Evolutionary conservation across 176 grass and related monocot species (phyloP).

Genomic region (Oryza glumipatula): DNA sequence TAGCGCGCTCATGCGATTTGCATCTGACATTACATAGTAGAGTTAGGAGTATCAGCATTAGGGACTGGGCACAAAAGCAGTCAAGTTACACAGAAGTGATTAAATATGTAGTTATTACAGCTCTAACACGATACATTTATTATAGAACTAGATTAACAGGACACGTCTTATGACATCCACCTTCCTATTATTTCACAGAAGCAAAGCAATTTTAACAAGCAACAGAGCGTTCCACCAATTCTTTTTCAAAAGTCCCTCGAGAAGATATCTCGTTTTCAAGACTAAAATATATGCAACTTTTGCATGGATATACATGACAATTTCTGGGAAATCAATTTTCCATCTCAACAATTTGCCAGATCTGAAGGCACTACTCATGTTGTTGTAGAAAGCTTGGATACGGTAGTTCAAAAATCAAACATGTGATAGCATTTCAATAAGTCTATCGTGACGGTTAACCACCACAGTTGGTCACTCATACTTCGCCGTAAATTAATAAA

Average conservation of each 20-base stretch:
- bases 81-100: not conserved
- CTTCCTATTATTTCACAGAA: not conserved
- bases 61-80: not conserved
- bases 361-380: not conserved
- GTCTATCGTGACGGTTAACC: not conserved
- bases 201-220: not conserved
- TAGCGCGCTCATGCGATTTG: constrained; percentile 85
- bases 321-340: not conserved
- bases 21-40: constrained; percentile 56
- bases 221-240: not conserved
- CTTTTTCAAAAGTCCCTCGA: not conserved
- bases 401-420: not conserved
- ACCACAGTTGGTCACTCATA: not conserved
- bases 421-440: not conserved
- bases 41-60: constrained; percentile 31
- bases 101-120: not conserved
- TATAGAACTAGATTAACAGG: not conserved
- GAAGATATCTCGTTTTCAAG: not conserved
- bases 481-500: not conserved
- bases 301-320: not conserved
- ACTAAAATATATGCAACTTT: not conserved
- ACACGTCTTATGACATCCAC: not conserved
- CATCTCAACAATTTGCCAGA: not conserved
- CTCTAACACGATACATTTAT: not conserved
- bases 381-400: not conserved